Conservation (phyloP, 192 early-diverging fungal genomes). For the Diversispora epigaea region DNA sequence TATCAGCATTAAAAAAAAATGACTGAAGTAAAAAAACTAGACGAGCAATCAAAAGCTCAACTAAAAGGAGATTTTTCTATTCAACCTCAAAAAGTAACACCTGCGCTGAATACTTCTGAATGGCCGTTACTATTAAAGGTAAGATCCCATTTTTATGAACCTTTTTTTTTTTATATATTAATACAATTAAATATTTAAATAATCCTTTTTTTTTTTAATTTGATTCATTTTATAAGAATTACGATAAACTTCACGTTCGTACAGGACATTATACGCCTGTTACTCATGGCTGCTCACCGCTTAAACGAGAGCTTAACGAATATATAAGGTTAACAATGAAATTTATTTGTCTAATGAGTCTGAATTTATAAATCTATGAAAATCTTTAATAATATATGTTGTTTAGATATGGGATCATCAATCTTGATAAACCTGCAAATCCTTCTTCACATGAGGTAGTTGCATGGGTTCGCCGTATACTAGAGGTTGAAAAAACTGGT, state of each 20-base stretch:
- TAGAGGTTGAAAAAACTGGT: conserved; percentile 97
- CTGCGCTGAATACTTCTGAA: conserved; percentile 85
- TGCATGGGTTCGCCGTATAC: conserved; percentile 97
- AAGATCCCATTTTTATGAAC: neutral
- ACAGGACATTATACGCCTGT: conserved; percentile 99
- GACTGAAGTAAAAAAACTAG: too few species aligned
- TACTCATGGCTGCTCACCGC: conserved; percentile 88
- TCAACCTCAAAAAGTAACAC: conserved; percentile 77
- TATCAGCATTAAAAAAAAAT: neutral
- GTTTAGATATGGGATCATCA: conserved; percentile 92
- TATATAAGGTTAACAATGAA: conserved; percentile 66
- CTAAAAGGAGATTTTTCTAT: conserved; percentile 54
- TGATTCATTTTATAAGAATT: conserved; percentile 61
- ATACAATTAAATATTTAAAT: neutral
- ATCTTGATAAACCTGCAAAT: conserved; percentile 99
- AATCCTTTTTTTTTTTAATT: neutral
- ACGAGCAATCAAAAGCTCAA: too few species aligned
- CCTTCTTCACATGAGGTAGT: conserved; percentile 99
- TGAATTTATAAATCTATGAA: neutral
- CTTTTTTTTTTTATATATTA: neutral
- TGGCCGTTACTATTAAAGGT: conserved; percentile 97
- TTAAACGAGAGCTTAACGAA: conserved; percentile 87
- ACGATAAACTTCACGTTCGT: conserved; percentile 95
- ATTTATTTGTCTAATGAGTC: neutral
- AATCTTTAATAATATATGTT: conserved; percentile 1